A percentile compares a stretch with the other conserved stretches of the same genome.
Evolutionary conservation across 2,329 filamentous ascomycete genomes (phyloP).

Genomic region (Colletotrichum agaves): DNA sequence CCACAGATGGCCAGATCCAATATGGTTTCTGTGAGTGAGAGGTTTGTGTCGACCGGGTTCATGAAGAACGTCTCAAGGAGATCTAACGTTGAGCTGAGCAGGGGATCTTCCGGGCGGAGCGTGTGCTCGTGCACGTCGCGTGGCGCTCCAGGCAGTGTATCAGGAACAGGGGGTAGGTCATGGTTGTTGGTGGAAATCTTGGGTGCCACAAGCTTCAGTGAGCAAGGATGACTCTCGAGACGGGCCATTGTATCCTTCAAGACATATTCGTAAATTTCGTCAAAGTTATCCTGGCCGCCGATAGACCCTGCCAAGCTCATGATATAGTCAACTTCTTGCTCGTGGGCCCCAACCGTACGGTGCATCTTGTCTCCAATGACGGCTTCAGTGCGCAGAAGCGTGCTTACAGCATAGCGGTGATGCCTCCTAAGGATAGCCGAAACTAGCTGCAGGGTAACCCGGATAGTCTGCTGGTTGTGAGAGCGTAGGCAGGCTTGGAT

Average conservation of each 20-base stretch:
- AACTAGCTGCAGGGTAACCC: constrained; percentile 87
- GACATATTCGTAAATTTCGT: constrained; percentile 77
- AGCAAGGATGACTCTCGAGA: constrained; percentile 80
- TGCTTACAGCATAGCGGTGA: constrained; percentile 84
- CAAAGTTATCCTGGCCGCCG: constrained; percentile 75
- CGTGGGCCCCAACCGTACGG: constrained; percentile 78
- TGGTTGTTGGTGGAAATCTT: constrained; percentile 66
- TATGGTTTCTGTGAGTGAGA: constrained; percentile 86
- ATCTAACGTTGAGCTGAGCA: constrained; percentile 73
- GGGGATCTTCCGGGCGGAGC: constrained; percentile 70
- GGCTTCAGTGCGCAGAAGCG: constrained; percentile 75
- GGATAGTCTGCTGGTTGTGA: constrained; percentile 86
- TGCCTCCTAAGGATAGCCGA: constrained; percentile 89
- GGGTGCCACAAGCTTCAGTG: constrained; percentile 73
- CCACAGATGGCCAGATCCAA: constrained; percentile 86
- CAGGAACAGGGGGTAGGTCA: constrained; percentile 64
- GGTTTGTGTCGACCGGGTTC: constrained; percentile 91
- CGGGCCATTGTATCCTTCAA: constrained; percentile 76
- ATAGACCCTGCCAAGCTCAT: constrained; percentile 75
- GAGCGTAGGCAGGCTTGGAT: constrained; percentile 88
- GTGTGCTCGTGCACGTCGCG: constrained; percentile 70
- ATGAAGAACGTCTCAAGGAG: constrained; percentile 84
- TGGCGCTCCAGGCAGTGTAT: constrained; percentile 70
- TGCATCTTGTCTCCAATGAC: constrained; percentile 63
- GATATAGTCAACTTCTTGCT: constrained; percentile 79